A percentile compares a stretch with the other conserved stretches of the same genome.
Conservation (phyloP, 75 land plant species). For the Pseudotsuga menziesii region DNA sequence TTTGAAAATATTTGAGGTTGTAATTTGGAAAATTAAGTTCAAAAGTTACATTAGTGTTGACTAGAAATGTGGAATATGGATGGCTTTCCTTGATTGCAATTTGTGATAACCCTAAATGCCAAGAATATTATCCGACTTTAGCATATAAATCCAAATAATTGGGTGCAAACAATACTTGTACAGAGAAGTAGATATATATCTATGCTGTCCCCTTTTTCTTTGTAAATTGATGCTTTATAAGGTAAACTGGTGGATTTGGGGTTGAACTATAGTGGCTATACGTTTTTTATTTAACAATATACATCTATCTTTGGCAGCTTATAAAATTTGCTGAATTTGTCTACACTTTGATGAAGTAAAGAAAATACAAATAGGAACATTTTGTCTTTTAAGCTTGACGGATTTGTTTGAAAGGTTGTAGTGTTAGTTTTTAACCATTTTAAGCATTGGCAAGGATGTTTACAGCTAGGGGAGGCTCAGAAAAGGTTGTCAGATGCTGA, state of each 20-base stretch:
- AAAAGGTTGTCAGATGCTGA: conserved; percentile 4
- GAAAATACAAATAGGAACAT: neutral
- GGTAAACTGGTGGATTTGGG: neutral
- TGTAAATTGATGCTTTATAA: neutral
- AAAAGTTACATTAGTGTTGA: neutral
- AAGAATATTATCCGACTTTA: neutral
- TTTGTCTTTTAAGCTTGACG: neutral
- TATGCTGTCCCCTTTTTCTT: neutral
- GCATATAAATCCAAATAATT: neutral
- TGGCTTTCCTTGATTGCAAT: neutral
- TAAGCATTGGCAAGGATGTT: neutral
- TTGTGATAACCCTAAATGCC: neutral
- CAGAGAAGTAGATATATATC: neutral
- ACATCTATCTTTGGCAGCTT: neutral
- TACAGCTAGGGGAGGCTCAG: conserved; percentile 6
- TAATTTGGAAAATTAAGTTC: neutral
- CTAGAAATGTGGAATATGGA: neutral
- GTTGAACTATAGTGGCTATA: neutral
- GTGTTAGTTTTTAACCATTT: neutral
- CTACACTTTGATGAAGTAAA: neutral
- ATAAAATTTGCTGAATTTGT: neutral
- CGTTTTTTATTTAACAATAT: neutral
- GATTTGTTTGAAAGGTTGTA: neutral
- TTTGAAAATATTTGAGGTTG: neutral
- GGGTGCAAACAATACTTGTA: neutral